Percentiles rank a stretch among this genome's conserved stretches.
Conservation (phyloP, 495 filamentous ascomycete species). For the Lasiosphaeris hirsuta region DNA sequence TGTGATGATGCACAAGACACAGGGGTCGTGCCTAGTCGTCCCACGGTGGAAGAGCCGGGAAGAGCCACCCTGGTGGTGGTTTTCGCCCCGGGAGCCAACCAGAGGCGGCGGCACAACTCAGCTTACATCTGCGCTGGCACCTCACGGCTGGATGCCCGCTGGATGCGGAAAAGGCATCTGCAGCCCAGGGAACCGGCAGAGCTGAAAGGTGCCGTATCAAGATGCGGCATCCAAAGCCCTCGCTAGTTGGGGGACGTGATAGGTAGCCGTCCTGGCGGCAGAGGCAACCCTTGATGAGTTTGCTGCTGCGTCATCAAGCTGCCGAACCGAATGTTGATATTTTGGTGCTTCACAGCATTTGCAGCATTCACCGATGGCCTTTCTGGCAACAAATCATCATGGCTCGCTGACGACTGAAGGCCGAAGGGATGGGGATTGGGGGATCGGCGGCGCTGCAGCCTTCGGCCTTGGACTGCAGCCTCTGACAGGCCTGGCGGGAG, state of each 20-base stretch:
- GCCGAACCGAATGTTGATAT: too few relatives aligned
- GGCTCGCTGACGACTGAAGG: background rate
- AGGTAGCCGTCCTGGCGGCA: too few relatives aligned
- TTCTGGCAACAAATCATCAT: background rate
- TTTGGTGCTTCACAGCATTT: too few relatives aligned
- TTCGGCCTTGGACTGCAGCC: constrained; percentile 16
- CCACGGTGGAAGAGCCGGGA: background rate
- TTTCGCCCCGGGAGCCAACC: constrained; percentile 6
- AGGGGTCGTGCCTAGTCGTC: constrained; percentile 2
- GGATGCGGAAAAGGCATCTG: background rate
- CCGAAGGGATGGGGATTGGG: background rate
- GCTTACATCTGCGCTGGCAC: constrained; percentile 16
- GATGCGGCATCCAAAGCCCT: too few relatives aligned
- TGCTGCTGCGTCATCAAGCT: too few relatives aligned
- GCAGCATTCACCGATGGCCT: background rate
- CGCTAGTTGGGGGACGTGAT: too few relatives aligned
- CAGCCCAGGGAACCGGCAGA: constrained; percentile 8
- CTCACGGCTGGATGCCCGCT: background rate
- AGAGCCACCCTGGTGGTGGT: constrained; percentile 3
- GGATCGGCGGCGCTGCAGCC: constrained; percentile 15
- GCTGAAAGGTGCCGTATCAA: background rate
- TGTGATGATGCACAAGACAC: constrained; percentile 8
- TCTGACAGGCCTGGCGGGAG: background rate
- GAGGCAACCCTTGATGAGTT: too few relatives aligned
- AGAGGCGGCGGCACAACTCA: background rate